Evolutionary conservation across 495 filamentous ascomycete species (phyloP), one percentile per base, ranked within the genome.

Genomic region (Chaetomidium leptoderma): DNA sequence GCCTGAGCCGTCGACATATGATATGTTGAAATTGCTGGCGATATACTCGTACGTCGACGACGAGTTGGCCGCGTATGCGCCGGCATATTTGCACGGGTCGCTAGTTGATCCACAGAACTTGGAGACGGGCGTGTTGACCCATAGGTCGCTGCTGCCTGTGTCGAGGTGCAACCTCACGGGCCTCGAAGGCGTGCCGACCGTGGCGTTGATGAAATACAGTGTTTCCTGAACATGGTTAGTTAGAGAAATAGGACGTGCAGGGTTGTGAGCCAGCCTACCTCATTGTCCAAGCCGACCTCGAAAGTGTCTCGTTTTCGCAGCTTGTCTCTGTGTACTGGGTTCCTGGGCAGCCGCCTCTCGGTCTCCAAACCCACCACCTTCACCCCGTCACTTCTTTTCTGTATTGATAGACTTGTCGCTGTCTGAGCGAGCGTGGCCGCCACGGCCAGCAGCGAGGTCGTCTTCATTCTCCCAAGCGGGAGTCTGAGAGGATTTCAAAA

Each of bases 121-220:
- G 6, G 89, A 92, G 32, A 66, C 70, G 13, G 79, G 78, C 5
- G 86, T 82, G 70, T 95, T 93, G 24, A 85, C 81, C 92, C 92
- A 97, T 3, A 96, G 72, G 73, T 97, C 92, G 63, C 89, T 93
- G 67, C 90, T 95, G 27, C 89, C 89, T 10, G 89, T 93, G 63
- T 93, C 89, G 52, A 93, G 65, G 58, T 89, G 83, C 66, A 92
- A 64, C 23, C 82, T 77, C n/a, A 91, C 50, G 5, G 62, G 70
- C 62, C 86, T 84, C 21, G 77, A 62, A 19, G 88, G 89, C 17
- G 89, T 90, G 35, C 89, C 89, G 57, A 93, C 63, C 11, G 82
- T 86, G 36, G 82, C 75, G 66, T 90, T 90, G 56, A 84, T 80
- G 66, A 83, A 87, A 65, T 93, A 93, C 16, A 89, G 72, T 39